Percentiles rank a stretch among this genome's conserved stretches.
phyloP scores from a whole-genome alignment of 768 basidiomycete genomes.

The Leccinum incarnatum region DNA sequence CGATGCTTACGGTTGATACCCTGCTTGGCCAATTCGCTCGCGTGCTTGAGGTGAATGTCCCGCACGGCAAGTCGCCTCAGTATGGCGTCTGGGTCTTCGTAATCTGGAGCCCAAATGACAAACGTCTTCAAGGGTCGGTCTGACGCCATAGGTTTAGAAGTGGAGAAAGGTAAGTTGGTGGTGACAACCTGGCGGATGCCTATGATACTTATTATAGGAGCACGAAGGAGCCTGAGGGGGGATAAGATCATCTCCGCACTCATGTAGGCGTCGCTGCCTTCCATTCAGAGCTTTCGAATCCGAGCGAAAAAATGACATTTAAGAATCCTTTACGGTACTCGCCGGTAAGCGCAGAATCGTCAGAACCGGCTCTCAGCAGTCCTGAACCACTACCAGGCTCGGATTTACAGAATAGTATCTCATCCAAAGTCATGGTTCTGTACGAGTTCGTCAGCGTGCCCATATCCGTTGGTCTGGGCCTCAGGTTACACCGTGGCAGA shows the following conservation, averaged over 20 bases:
- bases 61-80: constrained; percentile 54
- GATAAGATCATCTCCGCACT: background rate
- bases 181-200: background rate
- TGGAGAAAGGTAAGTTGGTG: background rate
- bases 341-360: no score
- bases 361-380: no score
- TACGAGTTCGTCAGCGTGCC: background rate
- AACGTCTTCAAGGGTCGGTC: constrained; percentile 31
- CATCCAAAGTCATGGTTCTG: background rate
- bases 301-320: no score
- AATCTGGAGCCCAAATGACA: constrained; percentile 66
- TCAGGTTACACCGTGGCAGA: constrained; percentile 54
- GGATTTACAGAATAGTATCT: background rate
- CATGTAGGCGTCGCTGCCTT: no score
- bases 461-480: constrained; percentile 49
- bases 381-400: no score
- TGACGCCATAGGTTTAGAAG: constrained; percentile 16
- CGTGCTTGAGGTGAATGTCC: constrained; percentile 45
- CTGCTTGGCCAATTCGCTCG: constrained; percentile 33
- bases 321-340: no score
- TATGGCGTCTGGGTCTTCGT: constrained; percentile 51
- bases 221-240: no score
- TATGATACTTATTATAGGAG: background rate
- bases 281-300: no score
- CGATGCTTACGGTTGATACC: constrained; percentile 50